Evolutionary conservation across 1,139 yeast genomes (phyloP).

Genomic region (Pneumocystis oryctolagi): DNA sequence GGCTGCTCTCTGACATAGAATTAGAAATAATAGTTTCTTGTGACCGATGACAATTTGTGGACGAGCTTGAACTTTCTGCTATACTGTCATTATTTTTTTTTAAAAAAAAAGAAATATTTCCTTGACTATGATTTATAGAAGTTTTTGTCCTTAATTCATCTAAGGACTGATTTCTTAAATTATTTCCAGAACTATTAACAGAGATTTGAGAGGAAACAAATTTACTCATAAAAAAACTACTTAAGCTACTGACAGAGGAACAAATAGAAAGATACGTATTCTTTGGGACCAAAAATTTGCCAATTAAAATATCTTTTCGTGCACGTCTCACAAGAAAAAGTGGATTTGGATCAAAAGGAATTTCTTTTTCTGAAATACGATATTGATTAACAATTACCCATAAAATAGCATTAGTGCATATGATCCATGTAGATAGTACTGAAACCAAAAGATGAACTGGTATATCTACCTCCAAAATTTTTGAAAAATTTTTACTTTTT

Average conservation of each 20-base stretch:
- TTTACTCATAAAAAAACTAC: neutral
- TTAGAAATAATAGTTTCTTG: neutral
- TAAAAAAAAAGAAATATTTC: neutral
- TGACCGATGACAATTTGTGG: neutral
- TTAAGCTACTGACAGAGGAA: neutral
- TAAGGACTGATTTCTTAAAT: neutral
- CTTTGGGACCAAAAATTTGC: neutral
- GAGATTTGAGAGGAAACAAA: neutral
- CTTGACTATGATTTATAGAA: neutral
- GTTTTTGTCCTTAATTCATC: neutral
- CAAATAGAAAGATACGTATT: neutral
- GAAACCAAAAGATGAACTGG: neutral
- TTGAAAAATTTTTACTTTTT: neutral
- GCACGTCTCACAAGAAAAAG: neutral
- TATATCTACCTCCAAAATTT: neutral
- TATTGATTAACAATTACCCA: neutral
- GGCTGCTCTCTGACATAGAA: neutral
- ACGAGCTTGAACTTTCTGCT: neutral
- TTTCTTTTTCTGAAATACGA: neutral
- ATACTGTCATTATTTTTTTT: neutral
- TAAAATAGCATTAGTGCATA: neutral
- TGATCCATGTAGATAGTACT: neutral
- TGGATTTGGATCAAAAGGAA: neutral
- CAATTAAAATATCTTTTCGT: neutral
- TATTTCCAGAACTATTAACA: neutral